Evolutionary conservation across 2,329 filamentous ascomycete species (phyloP).

Genomic region (Aciculosporium take): DNA sequence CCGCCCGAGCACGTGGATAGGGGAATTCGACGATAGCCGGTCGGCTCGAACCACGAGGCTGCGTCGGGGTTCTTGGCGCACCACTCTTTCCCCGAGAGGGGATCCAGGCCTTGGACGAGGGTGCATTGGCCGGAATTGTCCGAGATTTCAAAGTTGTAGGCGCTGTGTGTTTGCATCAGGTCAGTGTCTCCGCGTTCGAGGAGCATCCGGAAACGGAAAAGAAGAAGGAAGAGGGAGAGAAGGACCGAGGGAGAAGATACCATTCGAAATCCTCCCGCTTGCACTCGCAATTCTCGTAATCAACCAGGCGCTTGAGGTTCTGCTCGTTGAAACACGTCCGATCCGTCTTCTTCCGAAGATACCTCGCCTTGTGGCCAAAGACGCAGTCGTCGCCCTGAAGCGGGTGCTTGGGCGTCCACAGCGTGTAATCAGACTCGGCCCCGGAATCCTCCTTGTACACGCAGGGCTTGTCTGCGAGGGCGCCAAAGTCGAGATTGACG

Average conservation of each 20-base stretch:
- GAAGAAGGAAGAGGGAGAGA: too few relatives aligned
- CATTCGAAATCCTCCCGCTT: slow-evolving; percentile 83
- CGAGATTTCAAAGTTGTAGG: slow-evolving; percentile 83
- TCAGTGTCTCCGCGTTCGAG: not conserved
- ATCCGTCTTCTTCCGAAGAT: slow-evolving; percentile 77
- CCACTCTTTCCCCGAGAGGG: slow-evolving; percentile 35
- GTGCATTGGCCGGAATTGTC: slow-evolving; percentile 58
- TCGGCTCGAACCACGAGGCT: slow-evolving; percentile 70
- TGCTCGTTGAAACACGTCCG: slow-evolving; percentile 70
- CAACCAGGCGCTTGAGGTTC: slow-evolving; percentile 55
- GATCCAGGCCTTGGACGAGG: slow-evolving; percentile 59
- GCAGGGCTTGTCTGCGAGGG: slow-evolving; percentile 61
- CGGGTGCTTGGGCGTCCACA: slow-evolving; percentile 83
- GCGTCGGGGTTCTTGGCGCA: slow-evolving; percentile 49
- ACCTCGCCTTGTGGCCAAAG: slow-evolving; percentile 81
- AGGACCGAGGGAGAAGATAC: too few relatives aligned
- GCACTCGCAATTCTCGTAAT: slow-evolving; percentile 69
- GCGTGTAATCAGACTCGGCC: slow-evolving; percentile 55
- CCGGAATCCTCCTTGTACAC: slow-evolving; percentile 42
- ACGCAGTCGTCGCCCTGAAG: slow-evolving; percentile 65
- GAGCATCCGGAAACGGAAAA: slow-evolving; percentile 93
- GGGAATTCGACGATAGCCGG: slow-evolving; percentile 79
- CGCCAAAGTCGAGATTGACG: slow-evolving; percentile 79
- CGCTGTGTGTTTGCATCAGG: slow-evolving; percentile 34
- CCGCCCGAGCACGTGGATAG: slow-evolving; percentile 77